A percentile compares a stretch with the other conserved stretches of the same genome.
Conservation (phyloP, 148 eudicot genomes). For the Euryodendron excelsum region DNA sequence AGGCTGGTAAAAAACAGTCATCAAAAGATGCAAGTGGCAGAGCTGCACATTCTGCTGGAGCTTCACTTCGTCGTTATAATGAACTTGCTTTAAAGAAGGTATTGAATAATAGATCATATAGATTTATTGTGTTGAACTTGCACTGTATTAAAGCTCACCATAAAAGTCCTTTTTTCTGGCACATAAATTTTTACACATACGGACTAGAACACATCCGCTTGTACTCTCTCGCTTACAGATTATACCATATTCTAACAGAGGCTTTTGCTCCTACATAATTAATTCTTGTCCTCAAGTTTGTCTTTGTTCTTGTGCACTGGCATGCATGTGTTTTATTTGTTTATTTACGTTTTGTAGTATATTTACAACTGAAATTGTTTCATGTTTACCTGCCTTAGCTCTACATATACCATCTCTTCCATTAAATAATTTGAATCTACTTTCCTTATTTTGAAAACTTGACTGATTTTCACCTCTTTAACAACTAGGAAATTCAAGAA, state of each 20-base stretch:
- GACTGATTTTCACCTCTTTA: slow-evolving; percentile 12
- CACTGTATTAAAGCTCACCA: neutral
- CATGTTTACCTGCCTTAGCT: neutral
- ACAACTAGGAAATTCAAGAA: slow-evolving; percentile 73
- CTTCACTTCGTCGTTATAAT: slow-evolving; percentile 87
- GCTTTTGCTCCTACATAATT: neutral
- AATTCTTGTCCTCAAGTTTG: neutral
- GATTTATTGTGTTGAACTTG: neutral
- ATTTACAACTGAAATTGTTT: no score
- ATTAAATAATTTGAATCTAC: neutral
- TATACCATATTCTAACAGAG: neutral
- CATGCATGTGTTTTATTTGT: no score
- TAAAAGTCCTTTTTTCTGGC: neutral
- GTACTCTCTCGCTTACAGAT: neutral
- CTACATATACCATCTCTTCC: neutral
- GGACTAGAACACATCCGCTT: neutral
- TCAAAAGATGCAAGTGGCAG: slow-evolving; percentile 83
- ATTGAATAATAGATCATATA: slow-evolving; percentile 8
- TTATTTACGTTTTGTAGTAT: no score
- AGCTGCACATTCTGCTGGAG: slow-evolving; percentile 88
- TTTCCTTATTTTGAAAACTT: slow-evolving; percentile 1
- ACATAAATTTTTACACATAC: neutral
- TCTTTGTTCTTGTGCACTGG: neutral
- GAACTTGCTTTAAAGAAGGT: slow-evolving; percentile 94
- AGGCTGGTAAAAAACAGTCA: slow-evolving; percentile 91